Evolutionary conservation across 2,329 filamentous ascomycete genomes (phyloP).

Genomic region (Mariannaea sp.): DNA sequence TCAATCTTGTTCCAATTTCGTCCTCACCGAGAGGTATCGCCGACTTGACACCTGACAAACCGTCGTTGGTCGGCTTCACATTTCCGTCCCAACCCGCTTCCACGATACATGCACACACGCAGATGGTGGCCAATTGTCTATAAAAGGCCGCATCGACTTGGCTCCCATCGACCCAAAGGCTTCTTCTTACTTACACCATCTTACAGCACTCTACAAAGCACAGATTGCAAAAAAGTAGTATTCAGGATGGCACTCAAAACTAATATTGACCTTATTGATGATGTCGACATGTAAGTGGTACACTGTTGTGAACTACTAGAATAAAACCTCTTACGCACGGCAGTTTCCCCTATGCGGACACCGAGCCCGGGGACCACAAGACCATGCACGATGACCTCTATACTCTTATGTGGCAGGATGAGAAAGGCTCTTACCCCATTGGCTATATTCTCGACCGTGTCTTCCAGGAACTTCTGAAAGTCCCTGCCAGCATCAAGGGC

Average conservation of each 20-base stretch:
- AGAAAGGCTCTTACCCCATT: conserved; percentile 66
- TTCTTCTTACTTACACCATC: background rate
- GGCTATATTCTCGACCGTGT: conserved; percentile 63
- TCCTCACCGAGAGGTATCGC: conserved; percentile 19
- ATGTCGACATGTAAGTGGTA: conserved; percentile 33
- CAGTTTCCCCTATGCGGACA: conserved; percentile 79
- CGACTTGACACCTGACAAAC: background rate
- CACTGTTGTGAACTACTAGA: background rate
- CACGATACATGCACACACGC: background rate
- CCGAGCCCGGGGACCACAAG: conserved; percentile 61
- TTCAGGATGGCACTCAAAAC: conserved; percentile 31
- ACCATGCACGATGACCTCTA: conserved; percentile 65
- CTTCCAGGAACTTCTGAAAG: conserved; percentile 52
- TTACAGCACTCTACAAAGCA: too few relatives aligned
- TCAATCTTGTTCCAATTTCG: conserved; percentile 7
- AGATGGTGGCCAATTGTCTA: background rate
- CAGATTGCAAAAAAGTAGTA: background rate
- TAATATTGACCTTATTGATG: conserved; percentile 34
- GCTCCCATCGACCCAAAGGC: background rate
- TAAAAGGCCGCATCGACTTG: background rate
- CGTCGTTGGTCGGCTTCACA: background rate
- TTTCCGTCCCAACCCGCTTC: background rate
- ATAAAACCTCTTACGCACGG: conserved; percentile 4
- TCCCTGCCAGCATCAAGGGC: conserved; percentile 57
- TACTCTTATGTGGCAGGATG: conserved; percentile 66